phyloP scores from a whole-genome alignment of 75 land plant genomes.

The Cunninghamia lanceolata region DNA sequence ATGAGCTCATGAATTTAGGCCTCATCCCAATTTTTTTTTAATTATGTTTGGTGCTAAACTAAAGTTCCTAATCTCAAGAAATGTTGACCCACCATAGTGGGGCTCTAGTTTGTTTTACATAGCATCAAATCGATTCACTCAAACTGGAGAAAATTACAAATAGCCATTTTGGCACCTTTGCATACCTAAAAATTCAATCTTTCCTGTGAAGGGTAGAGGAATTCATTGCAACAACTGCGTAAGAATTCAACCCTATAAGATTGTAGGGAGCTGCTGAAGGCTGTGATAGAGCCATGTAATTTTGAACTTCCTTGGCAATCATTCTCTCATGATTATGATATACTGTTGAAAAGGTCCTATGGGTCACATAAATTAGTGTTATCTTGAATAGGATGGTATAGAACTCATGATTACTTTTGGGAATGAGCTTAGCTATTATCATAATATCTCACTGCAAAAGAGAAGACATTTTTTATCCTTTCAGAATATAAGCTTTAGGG shows the following conservation, averaged over 20 bases:
- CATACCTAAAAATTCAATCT: background rate
- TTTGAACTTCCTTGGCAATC: constrained; percentile 53
- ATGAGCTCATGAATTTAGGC: background rate
- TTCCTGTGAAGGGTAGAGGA: background rate
- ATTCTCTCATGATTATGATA: constrained; percentile 33
- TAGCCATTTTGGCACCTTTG: background rate
- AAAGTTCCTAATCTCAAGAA: background rate
- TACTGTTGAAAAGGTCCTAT: too few species aligned
- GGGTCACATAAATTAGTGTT: too few species aligned
- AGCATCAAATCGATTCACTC: background rate
- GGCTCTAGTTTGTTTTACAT: background rate
- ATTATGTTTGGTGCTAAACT: background rate
- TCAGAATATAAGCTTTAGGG: too few species aligned
- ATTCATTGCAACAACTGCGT: background rate
- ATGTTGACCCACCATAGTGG: background rate
- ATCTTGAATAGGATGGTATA: too few species aligned
- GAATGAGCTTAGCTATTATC: too few species aligned
- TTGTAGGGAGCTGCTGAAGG: background rate
- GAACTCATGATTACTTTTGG: too few species aligned
- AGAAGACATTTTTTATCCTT: too few species aligned
- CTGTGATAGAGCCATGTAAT: constrained; percentile 34
- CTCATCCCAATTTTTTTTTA: background rate
- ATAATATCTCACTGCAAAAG: too few species aligned
- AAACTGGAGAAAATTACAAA: too few species aligned
- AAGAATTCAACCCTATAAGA: background rate